Conservation (phyloP, 108 stramenopile species). For the Craspedostauros australis region DNA sequence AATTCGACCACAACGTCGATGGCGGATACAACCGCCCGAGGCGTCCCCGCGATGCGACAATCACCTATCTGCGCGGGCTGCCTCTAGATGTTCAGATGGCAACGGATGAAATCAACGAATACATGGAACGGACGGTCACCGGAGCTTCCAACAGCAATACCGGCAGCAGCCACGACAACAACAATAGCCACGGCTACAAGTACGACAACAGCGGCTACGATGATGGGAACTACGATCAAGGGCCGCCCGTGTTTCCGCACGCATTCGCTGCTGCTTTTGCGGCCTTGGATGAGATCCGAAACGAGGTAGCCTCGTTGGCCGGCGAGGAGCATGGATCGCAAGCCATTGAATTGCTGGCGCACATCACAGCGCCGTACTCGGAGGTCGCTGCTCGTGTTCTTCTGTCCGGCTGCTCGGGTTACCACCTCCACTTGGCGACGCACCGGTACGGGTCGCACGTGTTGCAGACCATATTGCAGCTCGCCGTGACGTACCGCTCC, state of each 20-base stretch:
- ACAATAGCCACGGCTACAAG: slow-evolving; percentile 7
- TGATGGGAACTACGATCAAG: slow-evolving; percentile 11
- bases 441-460: slow-evolving; percentile 87
- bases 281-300: slow-evolving; percentile 64
- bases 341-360: slow-evolving; percentile 57
- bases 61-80: slow-evolving; percentile 66
- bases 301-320: slow-evolving; percentile 77
- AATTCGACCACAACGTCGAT: too few relatives aligned
- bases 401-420: slow-evolving; percentile 46
- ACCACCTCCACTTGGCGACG: slow-evolving; percentile 64
- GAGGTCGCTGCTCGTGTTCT: slow-evolving; percentile 49
- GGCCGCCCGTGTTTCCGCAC: slow-evolving; percentile 62
- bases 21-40: slow-evolving; percentile 70
- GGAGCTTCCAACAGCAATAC: too few relatives aligned
- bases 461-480: slow-evolving; percentile 62
- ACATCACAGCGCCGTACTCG: slow-evolving; percentile 57
- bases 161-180: too few relatives aligned
- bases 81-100: slow-evolving; percentile 62
- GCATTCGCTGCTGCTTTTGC: slow-evolving; percentile 57
- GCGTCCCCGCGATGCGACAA: slow-evolving; percentile 68
- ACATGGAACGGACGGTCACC: slow-evolving; percentile 37
- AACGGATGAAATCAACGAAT: slow-evolving; percentile 42
- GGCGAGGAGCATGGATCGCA: slow-evolving; percentile 71
- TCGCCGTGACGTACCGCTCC: slow-evolving; percentile 20
- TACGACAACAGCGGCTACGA: neutral